These are phyloP conservation scores for Alternaria angustiovoidea DNA, from an alignment of 2,329 filamentous ascomycete genomes.

Conservation along the genomic window DNA sequence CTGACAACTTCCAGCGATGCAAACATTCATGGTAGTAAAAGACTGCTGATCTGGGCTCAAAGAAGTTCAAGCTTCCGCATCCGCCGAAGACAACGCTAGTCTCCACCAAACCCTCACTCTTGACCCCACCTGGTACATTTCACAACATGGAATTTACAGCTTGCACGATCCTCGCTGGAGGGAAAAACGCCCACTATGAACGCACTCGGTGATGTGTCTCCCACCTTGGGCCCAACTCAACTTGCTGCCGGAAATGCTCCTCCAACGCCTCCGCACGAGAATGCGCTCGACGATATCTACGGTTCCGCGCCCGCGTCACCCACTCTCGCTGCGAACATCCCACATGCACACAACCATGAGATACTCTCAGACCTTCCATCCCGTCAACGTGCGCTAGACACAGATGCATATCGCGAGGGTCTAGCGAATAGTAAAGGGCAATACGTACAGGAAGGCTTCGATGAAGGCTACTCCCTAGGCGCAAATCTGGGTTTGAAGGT, in stretches of 20 bases:
- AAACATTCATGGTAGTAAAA: neutral
- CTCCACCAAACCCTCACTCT: constrained; percentile 18
- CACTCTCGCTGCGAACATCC: constrained; percentile 15
- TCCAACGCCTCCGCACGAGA: constrained; percentile 45
- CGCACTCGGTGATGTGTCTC: constrained; percentile 32
- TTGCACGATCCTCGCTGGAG: neutral
- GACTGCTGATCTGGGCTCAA: constrained; percentile 7
- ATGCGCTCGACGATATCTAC: constrained; percentile 57
- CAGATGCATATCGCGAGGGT: constrained; percentile 90
- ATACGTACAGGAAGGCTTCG: constrained; percentile 86
- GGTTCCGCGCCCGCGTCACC: constrained; percentile 55
- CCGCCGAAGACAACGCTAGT: constrained; percentile 25
- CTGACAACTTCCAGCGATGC: neutral
- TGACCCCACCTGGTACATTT: constrained; percentile 19
- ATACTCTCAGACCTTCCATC: constrained; percentile 75
- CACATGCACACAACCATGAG: constrained; percentile 44
- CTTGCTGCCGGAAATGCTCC: constrained; percentile 42
- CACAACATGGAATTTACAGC: constrained; percentile 13
- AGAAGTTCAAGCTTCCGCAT: constrained; percentile 28
- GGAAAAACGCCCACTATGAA: constrained; percentile 21
- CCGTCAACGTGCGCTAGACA: constrained; percentile 78
- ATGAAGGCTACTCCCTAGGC: constrained; percentile 87
- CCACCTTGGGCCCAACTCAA: constrained; percentile 35
- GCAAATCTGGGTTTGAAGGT: constrained; percentile 78
- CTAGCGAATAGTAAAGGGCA: constrained; percentile 76